Evolutionary conservation across 2,329 filamentous ascomycete genomes (phyloP).

Genomic region (Talaromyces rugulosus): DNA sequence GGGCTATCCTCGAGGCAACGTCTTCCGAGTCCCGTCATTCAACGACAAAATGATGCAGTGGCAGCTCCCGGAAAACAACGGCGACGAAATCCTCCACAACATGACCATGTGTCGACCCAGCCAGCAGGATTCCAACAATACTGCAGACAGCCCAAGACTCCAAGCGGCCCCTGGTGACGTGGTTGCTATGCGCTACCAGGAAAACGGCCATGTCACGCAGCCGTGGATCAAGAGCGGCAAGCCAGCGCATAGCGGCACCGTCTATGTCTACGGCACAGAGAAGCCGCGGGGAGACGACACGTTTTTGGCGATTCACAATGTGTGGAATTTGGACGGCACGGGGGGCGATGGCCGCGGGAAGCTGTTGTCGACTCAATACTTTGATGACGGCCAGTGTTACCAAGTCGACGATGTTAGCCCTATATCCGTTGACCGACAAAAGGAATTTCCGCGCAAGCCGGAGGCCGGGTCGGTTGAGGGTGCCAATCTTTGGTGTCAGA

Average conservation of each 20-base stretch:
- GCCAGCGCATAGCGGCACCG: slow-evolving; percentile 62
- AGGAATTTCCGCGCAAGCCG: slow-evolving; percentile 48
- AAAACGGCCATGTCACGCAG: slow-evolving; percentile 71
- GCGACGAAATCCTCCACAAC: slow-evolving; percentile 43
- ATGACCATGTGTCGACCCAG: slow-evolving; percentile 61
- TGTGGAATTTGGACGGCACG: slow-evolving; percentile 74
- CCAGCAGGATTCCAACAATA: slow-evolving; percentile 59
- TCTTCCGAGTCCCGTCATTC: slow-evolving; percentile 55
- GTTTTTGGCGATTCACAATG: slow-evolving; percentile 61
- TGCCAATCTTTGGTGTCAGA: slow-evolving; percentile 71
- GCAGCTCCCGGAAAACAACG: slow-evolving; percentile 56
- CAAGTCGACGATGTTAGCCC: slow-evolving; percentile 59
- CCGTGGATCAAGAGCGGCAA: slow-evolving; percentile 56
- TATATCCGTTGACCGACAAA: slow-evolving; percentile 58
- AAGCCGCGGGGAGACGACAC: slow-evolving; percentile 57
- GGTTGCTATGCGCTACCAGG: slow-evolving; percentile 64
- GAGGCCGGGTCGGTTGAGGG: slow-evolving; percentile 48
- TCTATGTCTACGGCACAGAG: slow-evolving; percentile 70
- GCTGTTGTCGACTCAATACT: slow-evolving; percentile 73
- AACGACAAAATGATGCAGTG: slow-evolving; percentile 57
- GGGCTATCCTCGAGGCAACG: slow-evolving; percentile 72
- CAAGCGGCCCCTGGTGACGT: slow-evolving; percentile 56
- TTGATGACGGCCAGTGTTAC: slow-evolving; percentile 87
- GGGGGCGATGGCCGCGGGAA: slow-evolving; percentile 75
- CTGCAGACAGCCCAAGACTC: slow-evolving; percentile 59